Evolutionary conservation across 345 rosid species (phyloP).

Genomic region (Noccaea caerulescens): DNA sequence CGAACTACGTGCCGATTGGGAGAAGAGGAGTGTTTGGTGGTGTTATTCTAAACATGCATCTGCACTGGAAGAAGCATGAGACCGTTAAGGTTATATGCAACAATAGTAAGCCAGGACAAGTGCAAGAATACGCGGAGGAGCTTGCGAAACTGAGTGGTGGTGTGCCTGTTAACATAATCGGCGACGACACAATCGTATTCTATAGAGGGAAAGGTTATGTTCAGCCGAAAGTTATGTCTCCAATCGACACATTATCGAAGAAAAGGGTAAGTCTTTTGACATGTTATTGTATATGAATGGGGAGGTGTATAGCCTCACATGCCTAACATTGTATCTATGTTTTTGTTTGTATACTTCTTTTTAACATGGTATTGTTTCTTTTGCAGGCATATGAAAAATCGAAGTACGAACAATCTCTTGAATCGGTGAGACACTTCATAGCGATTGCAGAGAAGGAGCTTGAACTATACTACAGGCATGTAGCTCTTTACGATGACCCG

Average conservation of each 20-base stretch:
- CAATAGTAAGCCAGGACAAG: slow-evolving; percentile 76
- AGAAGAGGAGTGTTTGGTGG: slow-evolving; percentile 94
- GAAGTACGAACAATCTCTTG: slow-evolving; percentile 89
- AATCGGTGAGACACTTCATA: slow-evolving; percentile 76
- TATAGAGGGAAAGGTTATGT: slow-evolving; percentile 85
- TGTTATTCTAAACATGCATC: slow-evolving; percentile 90
- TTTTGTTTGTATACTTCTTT: not conserved
- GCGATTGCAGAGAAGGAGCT: slow-evolving; percentile 78
- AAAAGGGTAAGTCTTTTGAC: slow-evolving; percentile 53
- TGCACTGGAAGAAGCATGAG: slow-evolving; percentile 95
- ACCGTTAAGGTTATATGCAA: slow-evolving; percentile 94
- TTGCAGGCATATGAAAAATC: slow-evolving; percentile 83
- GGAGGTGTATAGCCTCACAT: not conserved
- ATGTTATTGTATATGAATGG: not conserved
- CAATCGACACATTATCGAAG: slow-evolving; percentile 86
- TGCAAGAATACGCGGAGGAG: slow-evolving; percentile 65
- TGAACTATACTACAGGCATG: slow-evolving; percentile 77
- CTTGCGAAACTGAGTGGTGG: slow-evolving; percentile 92
- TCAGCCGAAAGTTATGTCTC: slow-evolving; percentile 91
- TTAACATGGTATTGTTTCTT: slow-evolving; percentile 9
- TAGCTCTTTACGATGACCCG: slow-evolving; percentile 76
- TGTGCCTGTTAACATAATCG: slow-evolving; percentile 69
- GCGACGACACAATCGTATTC: slow-evolving; percentile 78
- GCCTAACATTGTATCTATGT: not conserved
- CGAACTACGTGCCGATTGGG: slow-evolving; percentile 83